phyloP scores from a whole-genome alignment of 1,284 basidiomycete species.

The Thelephora terrestris region DNA sequence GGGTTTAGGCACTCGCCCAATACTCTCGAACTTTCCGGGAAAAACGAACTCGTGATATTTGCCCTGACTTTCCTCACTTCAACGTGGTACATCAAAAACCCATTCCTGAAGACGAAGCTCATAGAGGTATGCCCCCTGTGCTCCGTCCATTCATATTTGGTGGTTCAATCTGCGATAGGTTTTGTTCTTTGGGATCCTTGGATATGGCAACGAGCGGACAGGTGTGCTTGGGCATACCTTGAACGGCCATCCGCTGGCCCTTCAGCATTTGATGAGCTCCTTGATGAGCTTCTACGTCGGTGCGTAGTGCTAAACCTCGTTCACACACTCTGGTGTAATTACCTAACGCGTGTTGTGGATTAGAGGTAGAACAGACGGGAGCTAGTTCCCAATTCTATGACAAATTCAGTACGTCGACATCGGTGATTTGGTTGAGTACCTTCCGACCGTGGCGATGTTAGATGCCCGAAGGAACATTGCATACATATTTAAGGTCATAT shows the following conservation, averaged over 20 bases:
- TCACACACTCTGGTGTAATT: background rate
- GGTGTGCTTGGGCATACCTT: constrained; percentile 76
- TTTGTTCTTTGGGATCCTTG: constrained; percentile 72
- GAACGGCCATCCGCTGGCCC: constrained; percentile 78
- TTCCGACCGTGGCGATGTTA: constrained; percentile 18
- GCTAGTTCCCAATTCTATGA: constrained; percentile 98
- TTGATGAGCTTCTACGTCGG: constrained; percentile 95
- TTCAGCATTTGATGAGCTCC: constrained; percentile 85
- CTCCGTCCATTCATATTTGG: background rate
- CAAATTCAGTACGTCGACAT: constrained; percentile 73
- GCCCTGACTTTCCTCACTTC: constrained; percentile 88
- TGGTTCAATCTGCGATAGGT: constrained; percentile 40
- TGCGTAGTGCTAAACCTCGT: constrained; percentile 23
- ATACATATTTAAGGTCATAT: constrained; percentile 77
- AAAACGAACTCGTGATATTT: constrained; percentile 85
- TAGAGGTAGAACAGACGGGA: constrained; percentile 96
- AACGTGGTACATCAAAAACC: constrained; percentile 97
- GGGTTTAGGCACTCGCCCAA: constrained; percentile 60
- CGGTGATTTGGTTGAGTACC: constrained; percentile 9
- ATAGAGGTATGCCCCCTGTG: constrained; percentile 58
- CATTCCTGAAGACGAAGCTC: constrained; percentile 96
- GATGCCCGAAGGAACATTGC: constrained; percentile 76
- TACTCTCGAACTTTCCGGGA: constrained; percentile 73
- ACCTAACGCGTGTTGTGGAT: background rate
- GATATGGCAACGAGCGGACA: constrained; percentile 61